Percentiles rank a stretch among this genome's conserved stretches.
Conservation (phyloP, 2,329 filamentous ascomycete genomes). For the Lasiodiplodia gonubiensis region DNA sequence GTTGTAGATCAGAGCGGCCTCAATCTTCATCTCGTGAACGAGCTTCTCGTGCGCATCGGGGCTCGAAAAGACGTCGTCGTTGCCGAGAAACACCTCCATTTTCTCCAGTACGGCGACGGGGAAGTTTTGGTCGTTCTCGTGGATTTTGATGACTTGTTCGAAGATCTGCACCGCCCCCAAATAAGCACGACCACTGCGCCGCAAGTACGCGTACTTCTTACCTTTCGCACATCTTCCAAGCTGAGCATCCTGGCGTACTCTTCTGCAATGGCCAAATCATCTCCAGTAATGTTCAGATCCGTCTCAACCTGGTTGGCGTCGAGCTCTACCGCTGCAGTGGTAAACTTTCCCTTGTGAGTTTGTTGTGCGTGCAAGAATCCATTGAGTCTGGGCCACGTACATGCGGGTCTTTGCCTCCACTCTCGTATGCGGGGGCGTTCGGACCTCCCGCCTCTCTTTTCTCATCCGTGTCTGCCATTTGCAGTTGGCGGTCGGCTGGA, state of each 20-base stretch:
- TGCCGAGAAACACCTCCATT: conserved; percentile 51
- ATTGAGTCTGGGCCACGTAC: not conserved
- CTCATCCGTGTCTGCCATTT: not conserved
- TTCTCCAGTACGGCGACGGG: conserved; percentile 49
- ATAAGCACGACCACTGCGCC: not conserved
- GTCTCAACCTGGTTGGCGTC: conserved; percentile 14
- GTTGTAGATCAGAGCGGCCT: conserved; percentile 59
- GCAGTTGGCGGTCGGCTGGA: too few relatives aligned
- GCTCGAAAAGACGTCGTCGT: conserved; percentile 52
- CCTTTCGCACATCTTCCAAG: conserved; percentile 23
- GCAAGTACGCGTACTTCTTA: not conserved
- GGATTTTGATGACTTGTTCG: conserved; percentile 47
- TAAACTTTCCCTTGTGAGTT: not conserved
- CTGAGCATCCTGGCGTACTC: conserved; percentile 23
- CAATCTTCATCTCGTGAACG: conserved; percentile 62
- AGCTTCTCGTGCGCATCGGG: conserved; percentile 57
- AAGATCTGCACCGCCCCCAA: conserved; percentile 6
- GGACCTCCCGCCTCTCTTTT: not conserved
- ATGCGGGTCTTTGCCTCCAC: not conserved
- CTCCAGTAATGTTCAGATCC: conserved; percentile 28
- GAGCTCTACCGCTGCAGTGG: not conserved
- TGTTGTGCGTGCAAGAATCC: not conserved
- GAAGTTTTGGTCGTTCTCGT: conserved; percentile 57
- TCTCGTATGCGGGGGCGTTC: not conserved
- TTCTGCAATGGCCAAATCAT: conserved; percentile 28